Base-by-base conservation (phyloP, 306 rosid genomes). In the Inga leiocalycina region DNA sequence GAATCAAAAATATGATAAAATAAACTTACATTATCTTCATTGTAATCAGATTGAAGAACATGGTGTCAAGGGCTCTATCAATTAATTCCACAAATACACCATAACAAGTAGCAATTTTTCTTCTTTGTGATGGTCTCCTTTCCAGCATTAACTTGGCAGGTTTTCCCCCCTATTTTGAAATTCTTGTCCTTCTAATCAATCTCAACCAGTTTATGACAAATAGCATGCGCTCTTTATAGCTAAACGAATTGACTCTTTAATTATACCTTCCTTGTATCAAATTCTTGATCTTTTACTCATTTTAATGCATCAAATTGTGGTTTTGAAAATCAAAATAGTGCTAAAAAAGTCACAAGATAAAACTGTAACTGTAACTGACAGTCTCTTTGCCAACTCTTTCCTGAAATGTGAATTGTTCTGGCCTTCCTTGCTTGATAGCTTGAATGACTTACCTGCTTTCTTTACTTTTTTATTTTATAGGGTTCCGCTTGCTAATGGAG, bases 401-500 rank as follows among this genome's bases (percentile, higher is more conserved):
- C 39, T 54, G 22, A 51, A 65, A 74, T 72, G 59, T 48, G 27
- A 78, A 61, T 17, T 61, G 52, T 66, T 80, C 41, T 79, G 78
- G 74, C 71, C 32, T 56, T 78, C 43, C 64, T 75, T 45, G 70
- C 20, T 54, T 66, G 64, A 81, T 54, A 11, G 30, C 75, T 46
- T 24, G 52, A 52, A 72, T 82, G 16, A 56, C 54, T 35, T 79
- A 34, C 27, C 73, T 48, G 17, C 2, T 80, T 79, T 75, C 77
- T 79, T 86, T 83, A 30, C 80, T 44, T 61, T 81, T 67, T 77
- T 44, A 67, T 64, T 71, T 87, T 86, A 27, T 88, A 96, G 99
- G 91, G 98, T 96, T 92, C 94, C 90, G 71, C 93, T 96, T 84
- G 87, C 87, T 71, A 92, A 96, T 80, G 98, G 98, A 83, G 99